Evolutionary conservation across 1,284 basidiomycete species (phyloP), one percentile per base, ranked within the genome.

Genomic region (Leccinum griseonigrum): DNA sequence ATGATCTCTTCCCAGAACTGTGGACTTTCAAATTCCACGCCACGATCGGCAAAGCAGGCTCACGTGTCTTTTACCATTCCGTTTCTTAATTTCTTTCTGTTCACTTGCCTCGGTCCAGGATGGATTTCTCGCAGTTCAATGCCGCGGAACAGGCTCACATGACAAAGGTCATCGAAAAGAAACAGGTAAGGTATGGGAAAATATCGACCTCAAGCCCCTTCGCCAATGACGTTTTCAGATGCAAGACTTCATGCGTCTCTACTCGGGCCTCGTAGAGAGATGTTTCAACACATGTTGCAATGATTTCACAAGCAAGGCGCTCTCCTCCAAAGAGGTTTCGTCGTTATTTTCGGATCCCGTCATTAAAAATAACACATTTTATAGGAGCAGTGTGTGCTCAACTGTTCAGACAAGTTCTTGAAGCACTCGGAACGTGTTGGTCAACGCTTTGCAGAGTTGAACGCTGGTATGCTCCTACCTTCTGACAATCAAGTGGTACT

Each of bases 231-330:
- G 14, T 40, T 31, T 46, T 28, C 77, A 98, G 94, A 97, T 98
- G 95, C 93, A 97, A 83, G 97, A 98, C 81, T 98, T 99, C 72
- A 84, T 98, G 83, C 85, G 84, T 72, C 90, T 98, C 76, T 98
- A 98, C 81, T 94, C 95, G n/a, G 91, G 90, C 70, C 85, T 99
- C 60, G 95, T 97, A 50, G 96, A 98, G 76, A 87, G 92, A 68
- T 99, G 97, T 78, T 99, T 99, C 83, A 94, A 84, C 67, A 83
- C 92, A 32, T 99, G 97, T 78, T 92, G 91, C 72, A 95, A 97
- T 75, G 97, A 99, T 76, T 98, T 99, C 73, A 98, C 96, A 32
- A 92, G 90, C 80, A 97, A 96, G 77, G 87, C 95, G 0, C 81
- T 98, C 63, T 94, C 91, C 22, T 87, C 87, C 59, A 98, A 98